Evolutionary conservation across 164 flowering plant species (phyloP).

Genomic region (Magnolia kwangsiensis): DNA sequence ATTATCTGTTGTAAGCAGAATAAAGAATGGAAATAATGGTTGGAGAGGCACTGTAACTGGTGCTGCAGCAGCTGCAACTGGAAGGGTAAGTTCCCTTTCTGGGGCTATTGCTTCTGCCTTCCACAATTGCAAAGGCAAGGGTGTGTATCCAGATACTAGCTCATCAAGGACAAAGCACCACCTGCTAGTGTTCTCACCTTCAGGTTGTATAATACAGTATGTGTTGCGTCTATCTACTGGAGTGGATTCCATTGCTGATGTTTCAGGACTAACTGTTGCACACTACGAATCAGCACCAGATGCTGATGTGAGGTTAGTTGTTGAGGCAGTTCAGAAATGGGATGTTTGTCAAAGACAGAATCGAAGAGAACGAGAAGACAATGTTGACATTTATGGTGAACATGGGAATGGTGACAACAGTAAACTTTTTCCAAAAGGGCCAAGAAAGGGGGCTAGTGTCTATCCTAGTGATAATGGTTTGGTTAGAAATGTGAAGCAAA

Average conservation of each 20-base stretch:
- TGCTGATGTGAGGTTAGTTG: constrained; percentile 43
- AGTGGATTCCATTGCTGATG: constrained; percentile 22
- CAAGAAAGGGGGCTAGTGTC: constrained; percentile 17
- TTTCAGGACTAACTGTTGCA: constrained; percentile 25
- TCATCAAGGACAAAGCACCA: constrained; percentile 38
- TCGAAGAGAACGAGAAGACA: constrained; percentile 55
- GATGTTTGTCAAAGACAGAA: constrained; percentile 59
- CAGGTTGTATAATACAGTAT: constrained; percentile 69
- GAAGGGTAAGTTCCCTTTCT: constrained; percentile 42
- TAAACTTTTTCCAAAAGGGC: constrained; percentile 44
- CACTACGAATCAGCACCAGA: constrained; percentile 39
- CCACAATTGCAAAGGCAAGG: constrained; percentile 43
- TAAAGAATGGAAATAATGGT: constrained; percentile 66
- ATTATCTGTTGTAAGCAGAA: constrained; percentile 63
- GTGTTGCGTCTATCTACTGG: constrained; percentile 36
- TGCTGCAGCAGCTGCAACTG: constrained; percentile 81
- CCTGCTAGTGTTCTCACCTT: constrained; percentile 69
- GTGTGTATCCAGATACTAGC: constrained; percentile 14
- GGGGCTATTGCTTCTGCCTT: constrained; percentile 73
- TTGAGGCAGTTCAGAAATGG: constrained; percentile 80
- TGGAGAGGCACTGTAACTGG: constrained; percentile 66
- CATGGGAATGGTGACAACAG: constrained; percentile 39
- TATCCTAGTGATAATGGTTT: constrained; percentile 18
- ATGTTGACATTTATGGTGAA: constrained; percentile 65
- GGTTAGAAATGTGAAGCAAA: constrained; percentile 25